These are phyloP conservation scores for Microthlaspi erraticum DNA, from an alignment of 345 rosid species.

Conservation along the genomic window DNA sequence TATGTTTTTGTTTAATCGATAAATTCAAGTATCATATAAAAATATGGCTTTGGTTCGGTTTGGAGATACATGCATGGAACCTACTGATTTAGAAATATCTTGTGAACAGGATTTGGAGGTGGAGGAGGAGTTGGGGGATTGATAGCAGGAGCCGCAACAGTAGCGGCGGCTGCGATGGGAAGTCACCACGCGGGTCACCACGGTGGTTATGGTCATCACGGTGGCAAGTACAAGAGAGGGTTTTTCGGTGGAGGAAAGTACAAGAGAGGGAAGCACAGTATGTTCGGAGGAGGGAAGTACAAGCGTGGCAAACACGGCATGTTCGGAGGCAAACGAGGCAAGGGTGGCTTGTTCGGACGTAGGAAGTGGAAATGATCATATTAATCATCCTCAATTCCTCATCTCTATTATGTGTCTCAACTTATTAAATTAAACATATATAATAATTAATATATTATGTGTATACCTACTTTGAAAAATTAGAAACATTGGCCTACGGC, in stretches of 20 bases:
- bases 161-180: slow-evolving; percentile 86
- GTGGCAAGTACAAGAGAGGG: slow-evolving; percentile 45
- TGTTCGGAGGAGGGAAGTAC: slow-evolving; percentile 43
- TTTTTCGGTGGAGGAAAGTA: slow-evolving; percentile 41
- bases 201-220: slow-evolving; percentile 37
- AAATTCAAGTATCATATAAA: neutral
- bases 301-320: slow-evolving; percentile 45
- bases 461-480: too few relatives aligned
- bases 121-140: slow-evolving; percentile 70
- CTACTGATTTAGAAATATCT: neutral
- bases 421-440: neutral
- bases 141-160: slow-evolving; percentile 88
- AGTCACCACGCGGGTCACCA: slow-evolving; percentile 58
- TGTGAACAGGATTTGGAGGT: slow-evolving; percentile 58
- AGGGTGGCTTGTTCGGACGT: slow-evolving; percentile 44
- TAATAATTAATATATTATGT: too few relatives aligned
- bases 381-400: neutral
- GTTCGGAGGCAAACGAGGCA: slow-evolving; percentile 49
- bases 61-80: neutral
- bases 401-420: neutral
- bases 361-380: slow-evolving; percentile 44
- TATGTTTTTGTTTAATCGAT: neutral
- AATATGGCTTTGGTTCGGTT: neutral
- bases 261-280: slow-evolving; percentile 43
- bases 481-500: too few relatives aligned